A percentile compares a stretch with the other conserved stretches of the same genome.
phyloP scores from a whole-genome alignment of 495 filamentous ascomycete species.

The Xylaria castorea region DNA sequence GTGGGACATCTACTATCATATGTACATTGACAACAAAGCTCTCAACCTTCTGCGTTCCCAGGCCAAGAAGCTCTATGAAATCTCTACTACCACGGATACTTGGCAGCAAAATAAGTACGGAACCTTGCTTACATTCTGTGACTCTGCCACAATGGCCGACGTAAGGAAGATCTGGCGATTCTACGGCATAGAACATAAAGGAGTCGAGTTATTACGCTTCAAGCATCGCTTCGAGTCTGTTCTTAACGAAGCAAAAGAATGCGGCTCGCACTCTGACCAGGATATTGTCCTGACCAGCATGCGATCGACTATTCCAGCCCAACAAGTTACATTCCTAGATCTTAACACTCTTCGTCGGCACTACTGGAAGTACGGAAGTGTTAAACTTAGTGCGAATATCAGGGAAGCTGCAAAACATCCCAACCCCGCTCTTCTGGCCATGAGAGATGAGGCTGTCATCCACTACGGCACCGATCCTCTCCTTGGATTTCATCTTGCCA shows the following conservation, averaged over 20 bases:
- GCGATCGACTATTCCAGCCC: neutral
- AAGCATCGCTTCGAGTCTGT: conserved; percentile 21
- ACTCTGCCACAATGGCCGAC: conserved; percentile 31
- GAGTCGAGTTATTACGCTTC: conserved; percentile 14
- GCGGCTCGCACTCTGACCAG: neutral
- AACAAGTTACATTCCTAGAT: conserved; percentile 26
- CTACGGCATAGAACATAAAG: conserved; percentile 21
- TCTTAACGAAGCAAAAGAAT: neutral
- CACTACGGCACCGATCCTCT: conserved; percentile 39
- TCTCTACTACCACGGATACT: conserved; percentile 31
- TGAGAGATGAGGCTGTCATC: conserved; percentile 25
- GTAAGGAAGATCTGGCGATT: conserved; percentile 36
- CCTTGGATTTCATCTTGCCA: conserved; percentile 38
- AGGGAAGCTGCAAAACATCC: conserved; percentile 31
- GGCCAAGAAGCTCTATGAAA: conserved; percentile 28
- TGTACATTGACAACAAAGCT: conserved; percentile 28
- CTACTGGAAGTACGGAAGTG: conserved; percentile 28
- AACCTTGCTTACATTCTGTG: conserved; percentile 37
- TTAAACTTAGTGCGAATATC: conserved; percentile 21
- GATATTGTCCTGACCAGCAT: conserved; percentile 9
- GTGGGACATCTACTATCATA: conserved; percentile 41
- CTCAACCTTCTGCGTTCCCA: conserved; percentile 34
- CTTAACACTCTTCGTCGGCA: conserved; percentile 30
- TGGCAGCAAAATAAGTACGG: conserved; percentile 40
- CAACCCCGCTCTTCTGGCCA: conserved; percentile 45